Conservation (phyloP, 768 basidiomycete genomes). For the Astraeus odoratus region DNA sequence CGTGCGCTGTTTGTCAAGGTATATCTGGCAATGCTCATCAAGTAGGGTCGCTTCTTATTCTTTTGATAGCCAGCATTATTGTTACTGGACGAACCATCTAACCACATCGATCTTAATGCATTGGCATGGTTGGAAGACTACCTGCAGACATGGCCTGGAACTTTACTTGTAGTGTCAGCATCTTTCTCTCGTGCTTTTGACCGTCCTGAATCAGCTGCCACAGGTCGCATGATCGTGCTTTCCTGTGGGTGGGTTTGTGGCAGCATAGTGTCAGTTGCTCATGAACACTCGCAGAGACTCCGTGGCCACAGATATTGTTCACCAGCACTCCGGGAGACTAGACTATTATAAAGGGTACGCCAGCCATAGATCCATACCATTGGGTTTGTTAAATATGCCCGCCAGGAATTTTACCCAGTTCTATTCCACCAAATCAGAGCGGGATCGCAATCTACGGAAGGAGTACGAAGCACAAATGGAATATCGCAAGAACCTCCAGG, state of each 20-base stretch:
- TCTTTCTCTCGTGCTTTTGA: neutral
- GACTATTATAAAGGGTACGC: slow-evolving; percentile 95
- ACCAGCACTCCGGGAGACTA: slow-evolving; percentile 85
- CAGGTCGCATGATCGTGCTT: slow-evolving; percentile 95
- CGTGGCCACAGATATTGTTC: slow-evolving; percentile 97
- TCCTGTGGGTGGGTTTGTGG: slow-evolving; percentile 50
- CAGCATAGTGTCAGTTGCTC: neutral
- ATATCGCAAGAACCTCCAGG: slow-evolving; percentile 91
- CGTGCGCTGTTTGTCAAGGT: slow-evolving; percentile 95
- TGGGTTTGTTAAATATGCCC: slow-evolving; percentile 4
- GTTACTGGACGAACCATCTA: slow-evolving; percentile 90
- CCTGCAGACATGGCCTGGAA: slow-evolving; percentile 90
- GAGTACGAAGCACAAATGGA: slow-evolving; percentile 97
- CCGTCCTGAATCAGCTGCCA: slow-evolving; percentile 8
- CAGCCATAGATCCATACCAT: neutral
- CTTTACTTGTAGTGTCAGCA: slow-evolving; percentile 83
- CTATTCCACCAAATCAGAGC: slow-evolving; percentile 96
- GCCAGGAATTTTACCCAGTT: slow-evolving; percentile 93
- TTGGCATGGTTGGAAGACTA: slow-evolving; percentile 98
- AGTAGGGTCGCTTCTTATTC: slow-evolving; percentile 4
- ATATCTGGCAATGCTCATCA: neutral
- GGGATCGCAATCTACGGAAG: slow-evolving; percentile 83
- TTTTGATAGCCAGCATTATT: slow-evolving; percentile 57
- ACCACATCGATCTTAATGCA: slow-evolving; percentile 95
- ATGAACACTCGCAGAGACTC: slow-evolving; percentile 53